A percentile compares a stretch with the other conserved stretches of the same genome.
Evolutionary conservation across 257 asterid species (phyloP).

Genomic region (Nicotiana obtusifolia): DNA sequence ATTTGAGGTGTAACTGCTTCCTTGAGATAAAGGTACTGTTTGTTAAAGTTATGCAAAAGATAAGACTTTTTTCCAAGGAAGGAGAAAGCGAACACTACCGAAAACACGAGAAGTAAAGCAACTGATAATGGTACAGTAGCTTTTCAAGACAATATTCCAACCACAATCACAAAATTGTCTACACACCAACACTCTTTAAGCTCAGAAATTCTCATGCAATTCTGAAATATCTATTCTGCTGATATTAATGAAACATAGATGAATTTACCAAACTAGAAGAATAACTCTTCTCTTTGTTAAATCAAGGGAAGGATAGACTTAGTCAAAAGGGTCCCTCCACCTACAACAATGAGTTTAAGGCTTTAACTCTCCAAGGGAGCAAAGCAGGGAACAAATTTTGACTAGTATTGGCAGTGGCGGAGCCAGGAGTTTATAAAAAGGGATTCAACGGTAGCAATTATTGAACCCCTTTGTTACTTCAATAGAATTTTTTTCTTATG

Average conservation of each 20-base stretch:
- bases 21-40: slow-evolving; percentile 37
- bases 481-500: no score
- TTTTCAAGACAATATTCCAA: neutral
- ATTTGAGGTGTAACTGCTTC: slow-evolving; percentile 34
- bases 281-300: neutral
- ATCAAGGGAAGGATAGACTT: neutral
- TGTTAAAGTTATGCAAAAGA: neutral
- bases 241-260: neutral
- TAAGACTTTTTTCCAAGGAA: neutral
- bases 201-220: neutral
- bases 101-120: neutral
- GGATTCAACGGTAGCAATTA: no score
- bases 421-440: no score
- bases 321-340: neutral
- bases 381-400: neutral
- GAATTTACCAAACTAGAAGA: neutral
- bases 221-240: neutral
- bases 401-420: no score
- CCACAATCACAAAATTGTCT: neutral
- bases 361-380: neutral
- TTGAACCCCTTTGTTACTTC: no score
- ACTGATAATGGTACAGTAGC: neutral
- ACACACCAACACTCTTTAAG: neutral
- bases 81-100: neutral
- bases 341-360: neutral